Evolutionary conservation across 352 stramenopile species (phyloP).

Genomic region (Phytophthora pistaciae): DNA sequence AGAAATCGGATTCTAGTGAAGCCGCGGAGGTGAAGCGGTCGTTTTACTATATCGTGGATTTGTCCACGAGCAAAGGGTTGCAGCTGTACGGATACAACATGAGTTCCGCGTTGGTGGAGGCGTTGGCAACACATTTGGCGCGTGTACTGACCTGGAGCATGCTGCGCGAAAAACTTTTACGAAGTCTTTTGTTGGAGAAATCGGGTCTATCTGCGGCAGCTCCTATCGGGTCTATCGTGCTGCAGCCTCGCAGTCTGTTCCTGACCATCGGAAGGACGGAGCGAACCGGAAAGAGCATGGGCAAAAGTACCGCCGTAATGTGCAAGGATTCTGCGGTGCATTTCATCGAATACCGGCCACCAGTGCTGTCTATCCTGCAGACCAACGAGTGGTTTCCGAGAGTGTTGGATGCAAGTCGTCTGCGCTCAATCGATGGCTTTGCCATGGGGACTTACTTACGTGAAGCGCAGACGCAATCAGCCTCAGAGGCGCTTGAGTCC

Average conservation of each 20-base stretch:
- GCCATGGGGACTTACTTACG: conserved; percentile 64
- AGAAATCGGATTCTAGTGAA: conserved; percentile 15
- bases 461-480: conserved; percentile 58
- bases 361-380: conserved; percentile 55
- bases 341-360: conserved; percentile 67
- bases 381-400: conserved; percentile 52
- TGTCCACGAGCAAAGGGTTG: conserved; percentile 68
- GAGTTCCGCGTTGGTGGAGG: conserved; percentile 67
- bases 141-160: conserved; percentile 78
- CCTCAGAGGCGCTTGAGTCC: conserved; percentile 31
- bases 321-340: conserved; percentile 67
- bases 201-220: conserved; percentile 55
- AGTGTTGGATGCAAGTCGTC: conserved; percentile 48
- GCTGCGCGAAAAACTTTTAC: conserved; percentile 72
- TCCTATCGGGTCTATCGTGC: conserved; percentile 54
- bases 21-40: conserved; percentile 50
- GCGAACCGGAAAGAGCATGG: conserved; percentile 43
- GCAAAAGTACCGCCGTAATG: conserved; percentile 38
- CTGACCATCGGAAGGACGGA: conserved; percentile 34
- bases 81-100: conserved; percentile 85
- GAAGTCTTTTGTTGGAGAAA: conserved; percentile 68
- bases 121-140: conserved; percentile 58
- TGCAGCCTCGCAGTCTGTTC: conserved; percentile 73
- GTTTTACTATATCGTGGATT: conserved; percentile 81
- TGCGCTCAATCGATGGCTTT: conserved; percentile 59